These are phyloP conservation scores for Pseudonitzschia delicatissima DNA, from an alignment of 108 stramenopile genomes.

Conservation along the genomic window DNA sequence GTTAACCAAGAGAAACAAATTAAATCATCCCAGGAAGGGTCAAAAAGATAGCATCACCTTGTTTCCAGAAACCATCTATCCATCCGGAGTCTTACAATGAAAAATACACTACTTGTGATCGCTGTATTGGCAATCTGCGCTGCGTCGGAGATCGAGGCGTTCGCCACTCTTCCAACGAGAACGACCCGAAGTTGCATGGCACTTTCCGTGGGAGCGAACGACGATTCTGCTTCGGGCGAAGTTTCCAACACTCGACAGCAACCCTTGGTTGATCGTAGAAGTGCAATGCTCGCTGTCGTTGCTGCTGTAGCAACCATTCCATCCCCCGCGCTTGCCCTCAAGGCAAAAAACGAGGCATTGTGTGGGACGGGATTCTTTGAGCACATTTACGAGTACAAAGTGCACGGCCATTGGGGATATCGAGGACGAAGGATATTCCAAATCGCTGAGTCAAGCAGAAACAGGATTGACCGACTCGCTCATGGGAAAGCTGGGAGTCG, in stretches of 20 bases:
- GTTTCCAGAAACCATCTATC: too few species aligned
- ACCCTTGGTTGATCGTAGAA: not conserved
- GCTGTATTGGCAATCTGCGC: too few species aligned
- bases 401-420: constrained; percentile 77
- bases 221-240: not conserved
- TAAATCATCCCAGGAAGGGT: too few species aligned
- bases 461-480: constrained; percentile 10
- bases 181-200: not conserved
- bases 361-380: constrained; percentile 79
- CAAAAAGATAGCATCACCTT: too few species aligned
- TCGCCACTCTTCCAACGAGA: too few species aligned
- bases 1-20: too few species aligned
- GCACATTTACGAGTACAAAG: constrained; percentile 55
- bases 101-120: too few species aligned
- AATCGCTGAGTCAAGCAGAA: constrained; percentile 21
- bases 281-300: too few species aligned
- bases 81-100: too few species aligned
- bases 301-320: too few species aligned
- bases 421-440: constrained; percentile 51
- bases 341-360: constrained; percentile 54
- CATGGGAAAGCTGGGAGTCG: constrained; percentile 23
- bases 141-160: too few species aligned
- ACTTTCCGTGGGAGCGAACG: not conserved
- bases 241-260: not conserved
- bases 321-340: constrained; percentile 42